Evolutionary conservation across 2,329 filamentous ascomycete species (phyloP).

Genomic region (Epichloe scottii): DNA sequence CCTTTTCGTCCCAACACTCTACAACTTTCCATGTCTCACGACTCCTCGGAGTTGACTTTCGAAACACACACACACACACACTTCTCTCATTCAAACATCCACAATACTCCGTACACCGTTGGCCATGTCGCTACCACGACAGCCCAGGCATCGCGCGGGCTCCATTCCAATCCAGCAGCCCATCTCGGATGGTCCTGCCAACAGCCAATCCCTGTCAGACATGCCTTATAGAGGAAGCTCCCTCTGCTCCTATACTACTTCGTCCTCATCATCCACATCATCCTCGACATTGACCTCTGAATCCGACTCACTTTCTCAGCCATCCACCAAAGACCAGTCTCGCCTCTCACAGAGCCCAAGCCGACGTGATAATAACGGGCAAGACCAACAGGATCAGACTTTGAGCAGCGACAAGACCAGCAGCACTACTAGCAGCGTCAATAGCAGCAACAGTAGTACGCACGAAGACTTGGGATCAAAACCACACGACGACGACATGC

Average conservation of each 20-base stretch:
- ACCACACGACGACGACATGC: slow-evolving; percentile 14
- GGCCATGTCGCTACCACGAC: slow-evolving; percentile 9
- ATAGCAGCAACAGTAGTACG: slow-evolving; percentile 1
- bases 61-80: slow-evolving; percentile 1
- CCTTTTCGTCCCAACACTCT: background rate
- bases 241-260: slow-evolving; percentile 7
- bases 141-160: slow-evolving; percentile 5
- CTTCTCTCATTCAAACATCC: background rate
- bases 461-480: background rate
- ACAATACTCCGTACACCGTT: slow-evolving; percentile 1
- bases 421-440: background rate
- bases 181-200: slow-evolving; percentile 1
- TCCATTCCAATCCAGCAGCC: slow-evolving; percentile 10
- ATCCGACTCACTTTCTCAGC: slow-evolving; percentile 2
- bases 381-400: slow-evolving; percentile 2
- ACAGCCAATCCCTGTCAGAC: background rate
- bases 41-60: slow-evolving; percentile 4
- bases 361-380: background rate
- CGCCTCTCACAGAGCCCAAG: background rate
- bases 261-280: background rate
- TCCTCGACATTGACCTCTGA: background rate
- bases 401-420: slow-evolving; percentile 1
- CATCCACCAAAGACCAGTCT: slow-evolving; percentile 1
- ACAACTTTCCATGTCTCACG: slow-evolving; percentile 6
- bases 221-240: slow-evolving; percentile 12